phyloP scores from a whole-genome alignment of 257 asterid genomes.

The Solanum sejunctum region DNA sequence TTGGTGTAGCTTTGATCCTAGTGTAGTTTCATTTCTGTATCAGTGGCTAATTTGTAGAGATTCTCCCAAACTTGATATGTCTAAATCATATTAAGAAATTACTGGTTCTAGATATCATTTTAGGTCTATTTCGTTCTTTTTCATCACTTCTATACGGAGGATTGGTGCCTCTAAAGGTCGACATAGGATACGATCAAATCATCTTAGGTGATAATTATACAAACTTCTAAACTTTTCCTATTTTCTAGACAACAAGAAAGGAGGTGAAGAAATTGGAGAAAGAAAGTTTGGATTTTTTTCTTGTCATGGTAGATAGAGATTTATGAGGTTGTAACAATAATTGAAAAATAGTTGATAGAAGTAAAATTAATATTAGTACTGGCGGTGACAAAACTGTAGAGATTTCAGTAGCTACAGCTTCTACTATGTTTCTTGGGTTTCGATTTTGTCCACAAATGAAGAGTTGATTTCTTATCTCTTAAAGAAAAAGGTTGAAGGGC shows the following conservation, averaged over 20 bases:
- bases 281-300: not conserved
- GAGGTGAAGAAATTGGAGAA: not conserved
- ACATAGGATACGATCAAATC: no score
- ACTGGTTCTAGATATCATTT: no score
- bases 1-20: not conserved
- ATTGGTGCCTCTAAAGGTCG: no score
- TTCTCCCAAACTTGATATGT: no score
- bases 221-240: not conserved
- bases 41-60: no score
- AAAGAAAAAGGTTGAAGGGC: constrained; percentile 48
- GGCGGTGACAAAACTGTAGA: constrained; percentile 18
- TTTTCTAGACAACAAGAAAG: no score
- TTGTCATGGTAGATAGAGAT: not conserved
- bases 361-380: not conserved
- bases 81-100: no score
- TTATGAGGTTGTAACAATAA: not conserved
- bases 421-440: constrained; percentile 70
- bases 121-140: no score
- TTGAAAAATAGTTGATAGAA: not conserved
- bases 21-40: no score
- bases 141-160: no score
- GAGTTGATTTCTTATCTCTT: constrained; percentile 63
- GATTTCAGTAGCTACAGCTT: constrained; percentile 50
- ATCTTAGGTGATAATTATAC: not conserved
- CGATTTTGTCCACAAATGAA: constrained; percentile 81